Conservation (phyloP, 2,329 filamentous ascomycete species). For the Aspergillus aculeatus region DNA sequence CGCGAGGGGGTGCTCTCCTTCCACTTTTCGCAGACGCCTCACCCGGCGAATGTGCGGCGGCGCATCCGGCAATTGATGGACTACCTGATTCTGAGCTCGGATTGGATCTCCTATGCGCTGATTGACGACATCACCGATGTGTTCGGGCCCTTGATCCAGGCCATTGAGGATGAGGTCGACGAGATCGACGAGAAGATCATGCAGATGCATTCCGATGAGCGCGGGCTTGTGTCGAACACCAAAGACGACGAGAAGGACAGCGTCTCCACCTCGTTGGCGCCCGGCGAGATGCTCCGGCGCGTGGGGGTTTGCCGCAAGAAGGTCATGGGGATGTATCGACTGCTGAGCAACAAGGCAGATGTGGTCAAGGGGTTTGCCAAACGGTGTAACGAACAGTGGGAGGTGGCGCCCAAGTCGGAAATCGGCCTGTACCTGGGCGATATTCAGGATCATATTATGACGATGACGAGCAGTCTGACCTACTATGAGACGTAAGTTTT, state of each 20-base stretch:
- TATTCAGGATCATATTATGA: constrained; percentile 98
- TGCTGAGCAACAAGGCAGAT: constrained; percentile 95
- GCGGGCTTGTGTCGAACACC: constrained; percentile 36
- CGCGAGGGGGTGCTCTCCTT: constrained; percentile 93
- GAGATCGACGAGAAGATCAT: constrained; percentile 93
- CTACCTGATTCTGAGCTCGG: constrained; percentile 86
- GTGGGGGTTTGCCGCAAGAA: constrained; percentile 95
- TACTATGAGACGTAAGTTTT: constrained; percentile 87
- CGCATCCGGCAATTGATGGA: constrained; percentile 91
- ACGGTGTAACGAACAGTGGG: constrained; percentile 96
- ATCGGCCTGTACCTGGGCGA: constrained; percentile 97
- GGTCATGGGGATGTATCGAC: constrained; percentile 90
- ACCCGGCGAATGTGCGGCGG: constrained; percentile 91
- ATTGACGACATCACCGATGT: constrained; percentile 98
- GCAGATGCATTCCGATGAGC: constrained; percentile 65
- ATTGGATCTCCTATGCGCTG: constrained; percentile 98
- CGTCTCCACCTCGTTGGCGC: constrained; percentile 49
- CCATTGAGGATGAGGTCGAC: constrained; percentile 93
- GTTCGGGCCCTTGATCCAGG: constrained; percentile 87
- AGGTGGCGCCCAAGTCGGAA: constrained; percentile 89
- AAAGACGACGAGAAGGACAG: constrained; percentile 37
- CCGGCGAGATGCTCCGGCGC: constrained; percentile 79
- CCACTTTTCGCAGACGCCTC: constrained; percentile 93
- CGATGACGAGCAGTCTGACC: constrained; percentile 93
- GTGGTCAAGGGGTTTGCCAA: constrained; percentile 99